Conservation (phyloP, 306 rosid genomes). For the Abrus pulchellus region DNA sequence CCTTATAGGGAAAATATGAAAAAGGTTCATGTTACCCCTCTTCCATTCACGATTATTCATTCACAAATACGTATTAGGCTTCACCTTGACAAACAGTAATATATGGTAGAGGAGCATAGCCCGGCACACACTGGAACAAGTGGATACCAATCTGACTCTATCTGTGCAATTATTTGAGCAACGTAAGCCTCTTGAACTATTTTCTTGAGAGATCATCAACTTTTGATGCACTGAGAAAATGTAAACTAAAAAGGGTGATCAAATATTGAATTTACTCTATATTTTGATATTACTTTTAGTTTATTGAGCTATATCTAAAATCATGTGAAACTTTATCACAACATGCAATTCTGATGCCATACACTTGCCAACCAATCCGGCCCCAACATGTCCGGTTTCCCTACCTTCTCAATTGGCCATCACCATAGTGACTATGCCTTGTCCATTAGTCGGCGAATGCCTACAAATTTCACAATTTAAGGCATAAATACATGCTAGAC, state of each 20-base stretch:
- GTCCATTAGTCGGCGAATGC: constrained; percentile 32
- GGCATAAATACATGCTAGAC: constrained; percentile 31
- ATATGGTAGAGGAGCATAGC: no score
- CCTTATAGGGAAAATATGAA: no score
- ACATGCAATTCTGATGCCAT: background rate
- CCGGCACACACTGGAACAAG: background rate
- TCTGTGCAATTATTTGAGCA: background rate
- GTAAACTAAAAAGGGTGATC: no score
- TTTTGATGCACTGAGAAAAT: background rate
- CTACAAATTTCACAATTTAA: constrained; percentile 41
- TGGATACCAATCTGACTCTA: background rate
- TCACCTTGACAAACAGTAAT: no score
- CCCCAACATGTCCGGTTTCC: constrained; percentile 28
- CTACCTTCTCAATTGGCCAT: constrained; percentile 23
- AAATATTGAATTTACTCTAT: no score
- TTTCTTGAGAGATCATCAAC: no score
- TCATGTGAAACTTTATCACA: no score
- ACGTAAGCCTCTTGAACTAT: background rate
- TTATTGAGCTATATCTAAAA: no score
- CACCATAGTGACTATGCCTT: background rate
- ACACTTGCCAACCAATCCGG: constrained; percentile 3
- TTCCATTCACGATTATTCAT: no score
- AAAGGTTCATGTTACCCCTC: no score
- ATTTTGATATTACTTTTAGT: no score
- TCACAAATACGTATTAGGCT: no score